These are phyloP conservation scores for Thozetella sp. DNA, from an alignment of 495 filamentous ascomycete genomes.

Conservation along the genomic window DNA sequence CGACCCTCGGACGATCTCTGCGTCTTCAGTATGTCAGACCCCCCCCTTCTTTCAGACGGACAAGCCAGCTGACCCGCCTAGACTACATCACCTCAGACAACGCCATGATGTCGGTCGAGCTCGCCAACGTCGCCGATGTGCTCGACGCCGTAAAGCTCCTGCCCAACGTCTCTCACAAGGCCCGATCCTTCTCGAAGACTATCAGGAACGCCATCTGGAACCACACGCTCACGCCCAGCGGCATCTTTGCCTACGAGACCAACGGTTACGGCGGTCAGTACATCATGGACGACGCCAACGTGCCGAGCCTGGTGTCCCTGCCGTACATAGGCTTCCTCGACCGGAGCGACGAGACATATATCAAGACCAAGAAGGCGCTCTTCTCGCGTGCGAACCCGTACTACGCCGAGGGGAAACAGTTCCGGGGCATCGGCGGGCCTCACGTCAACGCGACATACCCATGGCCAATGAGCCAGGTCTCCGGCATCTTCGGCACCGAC, in stretches of 20 bases:
- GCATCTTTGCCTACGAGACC: slow-evolving; percentile 48
- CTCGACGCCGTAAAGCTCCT: slow-evolving; percentile 30
- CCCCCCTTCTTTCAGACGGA: slow-evolving; percentile 25
- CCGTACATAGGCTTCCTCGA: slow-evolving; percentile 41
- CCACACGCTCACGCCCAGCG: slow-evolving; percentile 22
- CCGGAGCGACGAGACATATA: slow-evolving; percentile 15
- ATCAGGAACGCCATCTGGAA: slow-evolving; percentile 39
- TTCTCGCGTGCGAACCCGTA: neutral
- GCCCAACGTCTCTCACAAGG: slow-evolving; percentile 14
- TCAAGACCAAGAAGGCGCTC: slow-evolving; percentile 1
- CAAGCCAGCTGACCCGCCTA: neutral
- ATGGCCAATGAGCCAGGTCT: slow-evolving; percentile 5
- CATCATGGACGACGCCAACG: slow-evolving; percentile 54
- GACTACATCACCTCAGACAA: slow-evolving; percentile 30
- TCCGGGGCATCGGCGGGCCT: slow-evolving; percentile 1
- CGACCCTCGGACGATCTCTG: slow-evolving; percentile 49
- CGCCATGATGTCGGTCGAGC: slow-evolving; percentile 50
- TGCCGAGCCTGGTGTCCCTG: slow-evolving; percentile 42
- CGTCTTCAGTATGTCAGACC: slow-evolving; percentile 36
- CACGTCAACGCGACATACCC: slow-evolving; percentile 7
- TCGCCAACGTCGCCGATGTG: slow-evolving; percentile 36
- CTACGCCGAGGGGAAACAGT: neutral
- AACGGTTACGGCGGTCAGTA: slow-evolving; percentile 44
- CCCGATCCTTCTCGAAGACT: slow-evolving; percentile 23
- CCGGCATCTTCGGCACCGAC: slow-evolving; percentile 25